Evolutionary conservation across 148 eudicot genomes (phyloP), one percentile per base, ranked within the genome.

Genomic region (Salicornia ramosissima): DNA sequence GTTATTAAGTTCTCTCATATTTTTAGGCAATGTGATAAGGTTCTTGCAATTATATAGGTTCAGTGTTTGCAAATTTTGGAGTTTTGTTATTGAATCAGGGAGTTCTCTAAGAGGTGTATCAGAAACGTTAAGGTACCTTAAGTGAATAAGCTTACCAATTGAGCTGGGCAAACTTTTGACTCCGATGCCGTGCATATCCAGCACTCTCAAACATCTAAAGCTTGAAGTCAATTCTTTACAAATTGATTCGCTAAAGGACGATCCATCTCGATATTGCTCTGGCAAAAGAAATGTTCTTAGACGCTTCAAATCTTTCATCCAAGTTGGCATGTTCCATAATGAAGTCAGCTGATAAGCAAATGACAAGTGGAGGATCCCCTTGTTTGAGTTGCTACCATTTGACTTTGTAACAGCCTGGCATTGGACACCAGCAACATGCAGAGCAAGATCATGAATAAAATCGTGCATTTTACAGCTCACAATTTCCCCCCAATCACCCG

Each of bases 71-170:
- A n/a, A n/a, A n/a, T n/a, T n/a, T n/a, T n/a, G n/a, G n/a, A n/a
- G n/a, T n/a, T n/a, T n/a, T n/a, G n/a, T n/a, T n/a, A n/a, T n/a
- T n/a, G n/a, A n/a, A n/a, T n/a, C n/a, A n/a, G n/a, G 77, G 14
- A 79, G 68, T 18, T 6, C 26, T 65, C 11, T 5, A 3, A 51
- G 39, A 6, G 0, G 0, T n/a, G 54, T 68, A 3, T 1, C 0
- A 16, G 80, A 70, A 19, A 76, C 26, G 19, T 82, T 65, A 19
- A 76, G 71, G 62, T 50, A 69, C 28, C 71, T 72, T 49, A 82
- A 66, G 55, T 69, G 78, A 19, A 61, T 68, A 19, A 78, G 46
- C 11, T 13, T 50, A 8, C 72, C 65, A 9, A 71, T 71, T 5
- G 79, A 74, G 4, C 42, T 47, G 28, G 82, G 67, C 47, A 74